A percentile compares a stretch with the other conserved stretches of the same genome.
These are phyloP conservation scores for Candolleomyces eurysporus DNA, from an alignment of 768 basidiomycete species.

Conservation along the genomic window DNA sequence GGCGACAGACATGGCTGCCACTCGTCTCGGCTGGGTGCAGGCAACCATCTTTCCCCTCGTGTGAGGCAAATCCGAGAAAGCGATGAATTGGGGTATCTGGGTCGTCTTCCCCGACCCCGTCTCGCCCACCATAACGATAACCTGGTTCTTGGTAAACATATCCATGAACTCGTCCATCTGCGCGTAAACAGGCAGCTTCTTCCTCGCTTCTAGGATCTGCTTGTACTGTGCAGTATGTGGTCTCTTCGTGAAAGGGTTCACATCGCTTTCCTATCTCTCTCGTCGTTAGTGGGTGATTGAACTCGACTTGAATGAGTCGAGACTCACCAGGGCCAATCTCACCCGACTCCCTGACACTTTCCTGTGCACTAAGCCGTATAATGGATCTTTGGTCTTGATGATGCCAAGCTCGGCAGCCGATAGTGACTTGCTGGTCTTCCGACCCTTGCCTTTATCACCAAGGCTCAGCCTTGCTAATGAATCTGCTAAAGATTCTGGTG, in stretches of 20 bases:
- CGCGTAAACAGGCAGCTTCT: slow-evolving; percentile 85
- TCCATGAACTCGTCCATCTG: slow-evolving; percentile 93
- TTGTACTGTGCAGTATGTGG: slow-evolving; percentile 78
- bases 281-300: not conserved
- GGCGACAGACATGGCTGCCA: slow-evolving; percentile 97
- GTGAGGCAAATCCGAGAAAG: slow-evolving; percentile 90
- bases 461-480: too few relatives aligned
- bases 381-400: slow-evolving; percentile 46
- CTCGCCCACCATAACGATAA: slow-evolving; percentile 90
- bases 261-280: slow-evolving; percentile 58
- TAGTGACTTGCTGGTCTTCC: not conserved
- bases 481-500: too few relatives aligned
- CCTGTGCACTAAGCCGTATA: slow-evolving; percentile 73
- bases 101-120: slow-evolving; percentile 96
- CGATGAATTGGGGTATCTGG: slow-evolving; percentile 96
- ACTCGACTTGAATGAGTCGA: not conserved
- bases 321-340: slow-evolving; percentile 64
- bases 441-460: not conserved
- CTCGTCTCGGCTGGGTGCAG: slow-evolving; percentile 94
- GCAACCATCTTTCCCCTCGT: slow-evolving; percentile 88
- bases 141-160: slow-evolving; percentile 79
- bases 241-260: slow-evolving; percentile 86
- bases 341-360: slow-evolving; percentile 66
- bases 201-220: slow-evolving; percentile 82
- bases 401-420: slow-evolving; percentile 11